Evolutionary conservation across 495 filamentous ascomycete species (phyloP).

Genomic region (Penicillium canariense): DNA sequence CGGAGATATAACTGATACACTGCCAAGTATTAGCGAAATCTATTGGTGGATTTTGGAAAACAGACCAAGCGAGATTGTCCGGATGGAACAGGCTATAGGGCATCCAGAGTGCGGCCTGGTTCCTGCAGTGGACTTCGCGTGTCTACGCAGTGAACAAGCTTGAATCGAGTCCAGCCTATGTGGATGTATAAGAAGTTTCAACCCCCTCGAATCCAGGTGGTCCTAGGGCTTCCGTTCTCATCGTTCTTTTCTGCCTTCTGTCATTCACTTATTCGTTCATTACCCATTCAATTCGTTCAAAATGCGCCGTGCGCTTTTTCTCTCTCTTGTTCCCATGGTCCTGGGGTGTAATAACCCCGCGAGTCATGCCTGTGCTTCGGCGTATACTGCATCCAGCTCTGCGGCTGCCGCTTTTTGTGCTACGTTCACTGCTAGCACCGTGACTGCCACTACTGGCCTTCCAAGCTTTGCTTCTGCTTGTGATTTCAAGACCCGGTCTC

Average conservation of each 20-base stretch:
- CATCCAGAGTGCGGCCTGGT: background rate
- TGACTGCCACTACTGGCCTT: constrained; percentile 27
- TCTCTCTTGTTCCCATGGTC: constrained; percentile 26
- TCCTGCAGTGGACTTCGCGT: background rate
- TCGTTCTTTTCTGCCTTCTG: background rate
- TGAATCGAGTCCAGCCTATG: background rate
- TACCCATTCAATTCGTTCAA: constrained; percentile 31
- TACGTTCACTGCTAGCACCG: constrained; percentile 29
- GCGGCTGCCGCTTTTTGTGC: constrained; percentile 29
- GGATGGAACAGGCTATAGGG: background rate
- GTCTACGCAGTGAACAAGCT: background rate
- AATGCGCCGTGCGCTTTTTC: constrained; percentile 34
- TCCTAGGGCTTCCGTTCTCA: background rate
- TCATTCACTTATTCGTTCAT: constrained; percentile 4
- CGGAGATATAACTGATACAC: background rate
- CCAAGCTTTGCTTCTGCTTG: constrained; percentile 26
- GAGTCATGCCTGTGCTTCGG: constrained; percentile 28
- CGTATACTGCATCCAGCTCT: constrained; percentile 28
- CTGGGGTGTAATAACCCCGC: constrained; percentile 30
- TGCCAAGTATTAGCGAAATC: background rate
- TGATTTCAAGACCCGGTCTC: constrained; percentile 24
- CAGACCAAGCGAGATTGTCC: background rate
- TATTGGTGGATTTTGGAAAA: background rate
- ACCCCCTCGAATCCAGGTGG: background rate
- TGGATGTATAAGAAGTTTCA: background rate